Conservation (phyloP, 306 rosid species). For the Lupinus albus region DNA sequence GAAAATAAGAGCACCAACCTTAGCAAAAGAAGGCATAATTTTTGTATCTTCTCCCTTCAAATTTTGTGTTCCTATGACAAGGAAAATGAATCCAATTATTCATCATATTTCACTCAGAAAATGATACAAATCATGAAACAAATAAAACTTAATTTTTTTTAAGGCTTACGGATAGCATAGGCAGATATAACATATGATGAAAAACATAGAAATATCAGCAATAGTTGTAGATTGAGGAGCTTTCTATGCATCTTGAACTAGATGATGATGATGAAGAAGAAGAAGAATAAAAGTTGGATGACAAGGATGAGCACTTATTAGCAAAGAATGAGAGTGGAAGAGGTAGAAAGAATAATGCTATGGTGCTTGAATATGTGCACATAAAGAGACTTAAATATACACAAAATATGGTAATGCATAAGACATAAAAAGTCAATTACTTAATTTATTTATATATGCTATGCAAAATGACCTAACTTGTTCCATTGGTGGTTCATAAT, state of each 20-base stretch:
- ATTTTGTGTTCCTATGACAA: slow-evolving; percentile 40
- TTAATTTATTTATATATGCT: background rate
- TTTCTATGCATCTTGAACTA: slow-evolving; percentile 41
- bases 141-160: background rate
- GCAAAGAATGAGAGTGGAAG: slow-evolving; percentile 5
- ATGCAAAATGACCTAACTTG: slow-evolving; percentile 45
- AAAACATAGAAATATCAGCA: slow-evolving; percentile 29
- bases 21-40: slow-evolving; percentile 33
- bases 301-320: slow-evolving; percentile 30
- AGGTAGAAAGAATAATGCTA: background rate
- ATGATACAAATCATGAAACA: background rate
- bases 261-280: slow-evolving; percentile 4
- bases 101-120: background rate
- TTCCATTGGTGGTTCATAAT: slow-evolving; percentile 24
- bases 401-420: slow-evolving; percentile 7
- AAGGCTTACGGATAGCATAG: slow-evolving; percentile 46
- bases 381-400: slow-evolving; percentile 15
- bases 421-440: slow-evolving; percentile 48
- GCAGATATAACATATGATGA: slow-evolving; percentile 35
- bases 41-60: slow-evolving; percentile 27
- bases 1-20: slow-evolving; percentile 38
- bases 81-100: slow-evolving; percentile 15
- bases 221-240: slow-evolving; percentile 10
- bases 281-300: slow-evolving; percentile 19
- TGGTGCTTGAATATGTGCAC: slow-evolving; percentile 41